Base-by-base conservation (phyloP, 805 yeast genomes). In the Debaryomyces hansenii region DNA sequence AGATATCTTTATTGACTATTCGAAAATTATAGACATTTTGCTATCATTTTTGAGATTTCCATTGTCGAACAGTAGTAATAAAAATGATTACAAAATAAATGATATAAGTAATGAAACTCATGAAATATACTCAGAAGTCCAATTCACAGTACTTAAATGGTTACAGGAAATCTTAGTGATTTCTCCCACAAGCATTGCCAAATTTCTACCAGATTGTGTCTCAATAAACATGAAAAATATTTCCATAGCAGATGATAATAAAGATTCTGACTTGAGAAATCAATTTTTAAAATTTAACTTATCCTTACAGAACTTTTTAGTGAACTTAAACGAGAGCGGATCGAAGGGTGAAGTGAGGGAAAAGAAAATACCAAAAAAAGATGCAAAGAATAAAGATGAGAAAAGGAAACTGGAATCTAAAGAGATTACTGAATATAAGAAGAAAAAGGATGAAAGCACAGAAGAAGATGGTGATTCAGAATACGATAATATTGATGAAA, bases 111-210 rank as follows among this genome's bases (percentile, higher is more conserved):
- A 56, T 16, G 77, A 72, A 43, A 59, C 62, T 21, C 75, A 70
- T 46, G 77, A 72, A 21, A 58, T 69, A 4, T 61, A 59, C 37
- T 51, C 66, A 45, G 88, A 88, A 55, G 87, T 91, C 38, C 95
- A 89, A 62, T 64, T 84, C 28, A 87, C 87, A 3, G 89, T 89
- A 0, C 70, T 92, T 41, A 80, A 82, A 40, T 94, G 99, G 99
- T 67, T 94, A 12, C 83, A 80, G 45, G 83, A 83, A 14, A 71
- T 94, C 29, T 66, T 94, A 20, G 80, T 79, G 12, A 81, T 87
- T 14, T 82, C 92, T 0, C 92, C 97, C 1, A 72, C 76, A 34
- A 86, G 91, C 39, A 84, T 92, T 50, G 71, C 87, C 20, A 81
- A 84, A 20, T 85, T 80, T 48, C 77, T 89, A 43, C 90, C 97